Conservation (phyloP, 2,329 filamentous ascomycete species). For the Trichoderma brevicompactum region DNA sequence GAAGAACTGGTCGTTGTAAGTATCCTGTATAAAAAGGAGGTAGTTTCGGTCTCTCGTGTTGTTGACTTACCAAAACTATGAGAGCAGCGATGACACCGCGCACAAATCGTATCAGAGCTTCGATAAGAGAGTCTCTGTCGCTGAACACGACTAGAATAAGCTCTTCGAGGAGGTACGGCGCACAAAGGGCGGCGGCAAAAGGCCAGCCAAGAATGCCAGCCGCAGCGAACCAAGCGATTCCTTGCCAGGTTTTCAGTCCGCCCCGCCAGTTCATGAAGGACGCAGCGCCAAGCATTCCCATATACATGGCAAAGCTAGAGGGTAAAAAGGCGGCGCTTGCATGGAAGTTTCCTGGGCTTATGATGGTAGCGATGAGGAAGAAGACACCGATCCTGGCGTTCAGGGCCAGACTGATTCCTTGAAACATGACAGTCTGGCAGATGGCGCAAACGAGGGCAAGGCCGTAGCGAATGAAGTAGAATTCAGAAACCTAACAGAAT, state of each 20-base stretch:
- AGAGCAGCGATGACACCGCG: constrained; percentile 71
- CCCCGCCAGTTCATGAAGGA: constrained; percentile 90
- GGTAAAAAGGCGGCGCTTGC: constrained; percentile 85
- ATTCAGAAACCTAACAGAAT: constrained; percentile 63
- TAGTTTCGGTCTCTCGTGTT: too few relatives aligned
- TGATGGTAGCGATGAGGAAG: constrained; percentile 76
- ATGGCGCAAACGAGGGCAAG: constrained; percentile 78
- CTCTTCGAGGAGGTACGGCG: constrained; percentile 83
- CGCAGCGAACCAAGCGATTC: constrained; percentile 88
- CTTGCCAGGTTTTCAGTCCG: constrained; percentile 77
- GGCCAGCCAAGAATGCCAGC: constrained; percentile 92
- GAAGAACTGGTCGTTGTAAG: constrained; percentile 53
- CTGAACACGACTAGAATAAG: constrained; percentile 60
- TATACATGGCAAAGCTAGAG: constrained; percentile 97
- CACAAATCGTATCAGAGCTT: constrained; percentile 63
- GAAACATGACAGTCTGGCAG: constrained; percentile 81
- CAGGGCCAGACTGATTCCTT: constrained; percentile 73
- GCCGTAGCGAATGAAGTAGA: constrained; percentile 80
- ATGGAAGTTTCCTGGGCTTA: constrained; percentile 92
- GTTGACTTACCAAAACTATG: constrained; percentile 66
- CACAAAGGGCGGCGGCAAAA: constrained; percentile 80
- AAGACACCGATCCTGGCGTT: constrained; percentile 84
- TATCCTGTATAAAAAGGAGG: not conserved
- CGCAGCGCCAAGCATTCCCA: constrained; percentile 80
- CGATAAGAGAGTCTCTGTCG: constrained; percentile 62